A percentile compares a stretch with the other conserved stretches of the same genome.
These are phyloP conservation scores for Elongisporangium prolatum DNA, from an alignment of 352 stramenopile genomes.

Conservation along the genomic window DNA sequence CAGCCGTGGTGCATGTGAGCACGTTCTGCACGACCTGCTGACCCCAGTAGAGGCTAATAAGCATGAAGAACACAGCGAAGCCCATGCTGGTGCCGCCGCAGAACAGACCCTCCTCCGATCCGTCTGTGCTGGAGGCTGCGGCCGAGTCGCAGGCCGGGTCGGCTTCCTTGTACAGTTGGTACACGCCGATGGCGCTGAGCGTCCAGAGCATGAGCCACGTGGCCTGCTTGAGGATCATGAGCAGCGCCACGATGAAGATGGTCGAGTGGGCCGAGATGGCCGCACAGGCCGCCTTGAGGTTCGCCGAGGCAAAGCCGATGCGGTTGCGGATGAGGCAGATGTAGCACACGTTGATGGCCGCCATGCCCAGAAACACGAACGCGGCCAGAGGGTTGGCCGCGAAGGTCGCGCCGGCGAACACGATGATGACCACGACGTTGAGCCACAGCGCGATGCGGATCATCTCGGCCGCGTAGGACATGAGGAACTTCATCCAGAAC, in stretches of 20 bases:
- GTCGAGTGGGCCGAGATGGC: slow-evolving; percentile 48
- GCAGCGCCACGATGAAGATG: slow-evolving; percentile 63
- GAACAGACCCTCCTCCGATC: slow-evolving; percentile 6
- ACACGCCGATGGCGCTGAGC: slow-evolving; percentile 59
- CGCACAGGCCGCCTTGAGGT: slow-evolving; percentile 67
- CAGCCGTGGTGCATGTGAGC: slow-evolving; percentile 72
- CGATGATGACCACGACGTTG: slow-evolving; percentile 69
- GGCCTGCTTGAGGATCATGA: slow-evolving; percentile 67
- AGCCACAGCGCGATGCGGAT: slow-evolving; percentile 80
- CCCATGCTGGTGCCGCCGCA: slow-evolving; percentile 61
- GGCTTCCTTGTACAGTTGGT: slow-evolving; percentile 61
- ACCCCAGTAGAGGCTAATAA: slow-evolving; percentile 82
- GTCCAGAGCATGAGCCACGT: slow-evolving; percentile 73
- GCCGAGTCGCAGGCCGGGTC: slow-evolving; percentile 54
- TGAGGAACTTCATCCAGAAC: slow-evolving; percentile 75
- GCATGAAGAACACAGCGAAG: slow-evolving; percentile 71
- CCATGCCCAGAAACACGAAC: slow-evolving; percentile 51
- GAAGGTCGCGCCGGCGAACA: slow-evolving; percentile 59
- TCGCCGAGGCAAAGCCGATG: slow-evolving; percentile 80
- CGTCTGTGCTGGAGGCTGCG: slow-evolving; percentile 26
- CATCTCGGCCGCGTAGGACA: slow-evolving; percentile 67
- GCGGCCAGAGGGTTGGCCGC: slow-evolving; percentile 55
- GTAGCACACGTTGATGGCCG: slow-evolving; percentile 80
- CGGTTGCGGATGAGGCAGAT: slow-evolving; percentile 76
- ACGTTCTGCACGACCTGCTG: slow-evolving; percentile 85